These are phyloP conservation scores for Adiantum capillusveneris DNA, from an alignment of 75 land plant species.

Conservation along the genomic window DNA sequence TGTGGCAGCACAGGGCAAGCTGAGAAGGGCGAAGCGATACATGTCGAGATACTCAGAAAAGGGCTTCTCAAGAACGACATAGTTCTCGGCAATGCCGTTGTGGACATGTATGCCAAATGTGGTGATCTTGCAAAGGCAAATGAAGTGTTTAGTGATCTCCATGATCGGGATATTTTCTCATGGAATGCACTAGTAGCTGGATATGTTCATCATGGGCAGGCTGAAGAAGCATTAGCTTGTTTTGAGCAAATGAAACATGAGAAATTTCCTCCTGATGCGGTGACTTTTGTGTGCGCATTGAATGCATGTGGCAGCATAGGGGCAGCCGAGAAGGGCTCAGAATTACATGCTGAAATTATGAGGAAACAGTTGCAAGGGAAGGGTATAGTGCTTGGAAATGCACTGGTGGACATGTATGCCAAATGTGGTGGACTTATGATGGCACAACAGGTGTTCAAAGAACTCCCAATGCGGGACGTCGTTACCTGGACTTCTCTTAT, in stretches of 20 bases:
- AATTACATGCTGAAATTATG: constrained; percentile 29
- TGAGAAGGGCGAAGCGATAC: constrained; percentile 9
- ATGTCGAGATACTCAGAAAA: constrained; percentile 24
- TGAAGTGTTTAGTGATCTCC: constrained; percentile 36
- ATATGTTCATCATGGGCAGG: constrained; percentile 14
- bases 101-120: constrained; percentile 37
- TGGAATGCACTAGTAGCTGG: constrained; percentile 38
- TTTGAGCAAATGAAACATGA: constrained; percentile 29
- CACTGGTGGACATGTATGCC: constrained; percentile 35
- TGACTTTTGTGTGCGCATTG: constrained; percentile 27
- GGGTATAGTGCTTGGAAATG: constrained; percentile 24
- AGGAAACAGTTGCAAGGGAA: constrained; percentile 16
- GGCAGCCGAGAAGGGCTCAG: constrained; percentile 16
- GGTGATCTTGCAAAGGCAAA: constrained; percentile 29
- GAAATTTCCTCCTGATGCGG: constrained; percentile 9
- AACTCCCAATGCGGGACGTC: constrained; percentile 14
- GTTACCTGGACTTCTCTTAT: constrained; percentile 50
- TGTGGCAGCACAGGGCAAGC: constrained; percentile 9
- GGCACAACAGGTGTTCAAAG: background rate
- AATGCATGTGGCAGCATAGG: constrained; percentile 13
- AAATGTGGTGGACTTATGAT: constrained; percentile 9
- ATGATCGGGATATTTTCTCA: constrained; percentile 25
- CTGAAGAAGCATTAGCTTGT: constrained; percentile 17
- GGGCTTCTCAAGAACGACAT: constrained; percentile 31
- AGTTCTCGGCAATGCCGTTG: constrained; percentile 41